Conservation (phyloP, 2,329 filamentous ascomycete genomes). For the Ceratocystis papillata region DNA sequence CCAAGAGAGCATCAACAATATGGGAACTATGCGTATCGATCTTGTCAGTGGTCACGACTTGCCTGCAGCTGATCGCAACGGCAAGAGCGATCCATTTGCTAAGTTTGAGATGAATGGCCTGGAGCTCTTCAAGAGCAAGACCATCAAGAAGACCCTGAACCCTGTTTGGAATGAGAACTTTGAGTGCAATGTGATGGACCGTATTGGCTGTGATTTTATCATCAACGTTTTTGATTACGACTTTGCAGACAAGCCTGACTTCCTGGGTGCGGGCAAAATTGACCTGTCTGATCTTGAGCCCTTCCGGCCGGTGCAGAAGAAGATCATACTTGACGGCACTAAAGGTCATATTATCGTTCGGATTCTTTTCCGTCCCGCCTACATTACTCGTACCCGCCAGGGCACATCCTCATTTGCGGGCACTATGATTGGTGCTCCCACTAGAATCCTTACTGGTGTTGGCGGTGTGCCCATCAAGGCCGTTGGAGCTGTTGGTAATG, state of each 20-base stretch:
- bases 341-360: constrained; percentile 73
- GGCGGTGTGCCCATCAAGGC: constrained; percentile 88
- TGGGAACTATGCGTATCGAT: constrained; percentile 89
- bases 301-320: constrained; percentile 67
- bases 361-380: constrained; percentile 85
- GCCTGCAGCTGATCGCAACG: constrained; percentile 90
- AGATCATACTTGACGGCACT: constrained; percentile 71
- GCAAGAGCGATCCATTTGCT: constrained; percentile 94
- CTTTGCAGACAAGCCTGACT: constrained; percentile 89
- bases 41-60: constrained; percentile 76
- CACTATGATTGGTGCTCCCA: constrained; percentile 71
- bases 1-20: constrained; percentile 97
- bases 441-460: constrained; percentile 72
- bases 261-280: constrained; percentile 66
- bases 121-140: constrained; percentile 89
- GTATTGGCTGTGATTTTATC: constrained; percentile 72
- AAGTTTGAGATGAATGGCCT: constrained; percentile 85
- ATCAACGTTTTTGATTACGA: constrained; percentile 91
- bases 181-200: constrained; percentile 68
- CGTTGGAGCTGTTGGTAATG: constrained; percentile 61
- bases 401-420: constrained; percentile 89
- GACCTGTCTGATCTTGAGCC: constrained; percentile 72
- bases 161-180: constrained; percentile 96
- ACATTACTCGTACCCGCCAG: constrained; percentile 74
- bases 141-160: constrained; percentile 90